phyloP scores from a whole-genome alignment of 371 early-diverging fungal genomes.

The Mucor saturninus region DNA sequence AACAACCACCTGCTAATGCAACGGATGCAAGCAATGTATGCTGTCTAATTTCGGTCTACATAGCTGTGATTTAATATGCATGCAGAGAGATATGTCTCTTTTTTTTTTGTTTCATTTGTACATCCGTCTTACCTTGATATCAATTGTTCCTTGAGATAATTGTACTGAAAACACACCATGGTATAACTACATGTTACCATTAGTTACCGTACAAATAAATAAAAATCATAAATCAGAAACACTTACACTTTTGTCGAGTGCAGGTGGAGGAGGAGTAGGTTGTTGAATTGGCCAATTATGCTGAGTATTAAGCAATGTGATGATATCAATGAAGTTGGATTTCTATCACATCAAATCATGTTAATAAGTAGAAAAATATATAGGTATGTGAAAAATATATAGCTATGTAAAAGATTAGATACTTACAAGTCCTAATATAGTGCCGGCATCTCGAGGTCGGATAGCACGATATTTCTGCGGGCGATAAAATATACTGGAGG shows the following conservation, averaged over 20 bases:
- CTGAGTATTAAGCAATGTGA: conserved; percentile 30
- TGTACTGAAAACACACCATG: conserved; percentile 43
- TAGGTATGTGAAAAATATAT: no score
- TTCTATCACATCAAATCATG: conserved; percentile 11
- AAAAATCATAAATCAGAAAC: no score
- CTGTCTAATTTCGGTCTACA: conserved; percentile 45
- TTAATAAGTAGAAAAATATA: background rate
- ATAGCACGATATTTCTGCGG: conserved; percentile 39
- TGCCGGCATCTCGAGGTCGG: conserved; percentile 24
- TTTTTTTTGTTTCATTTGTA: background rate
- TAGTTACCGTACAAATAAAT: background rate
- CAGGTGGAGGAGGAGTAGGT: background rate
- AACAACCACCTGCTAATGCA: conserved; percentile 50
- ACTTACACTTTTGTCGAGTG: conserved; percentile 20
- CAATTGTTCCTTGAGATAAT: conserved; percentile 35
- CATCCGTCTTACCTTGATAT: conserved; percentile 33
- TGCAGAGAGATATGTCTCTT: background rate
- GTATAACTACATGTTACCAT: conserved; percentile 22
- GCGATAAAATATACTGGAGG: conserved; percentile 34
- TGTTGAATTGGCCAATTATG: conserved; percentile 38
- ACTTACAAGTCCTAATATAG: conserved; percentile 44
- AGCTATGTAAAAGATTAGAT: background rate
- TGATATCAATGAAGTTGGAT: conserved; percentile 39
- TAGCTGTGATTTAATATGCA: background rate
- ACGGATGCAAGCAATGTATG: conserved; percentile 44